Conservation (phyloP, 2,329 filamentous ascomycete genomes). For the Ophiostoma quercus region DNA sequence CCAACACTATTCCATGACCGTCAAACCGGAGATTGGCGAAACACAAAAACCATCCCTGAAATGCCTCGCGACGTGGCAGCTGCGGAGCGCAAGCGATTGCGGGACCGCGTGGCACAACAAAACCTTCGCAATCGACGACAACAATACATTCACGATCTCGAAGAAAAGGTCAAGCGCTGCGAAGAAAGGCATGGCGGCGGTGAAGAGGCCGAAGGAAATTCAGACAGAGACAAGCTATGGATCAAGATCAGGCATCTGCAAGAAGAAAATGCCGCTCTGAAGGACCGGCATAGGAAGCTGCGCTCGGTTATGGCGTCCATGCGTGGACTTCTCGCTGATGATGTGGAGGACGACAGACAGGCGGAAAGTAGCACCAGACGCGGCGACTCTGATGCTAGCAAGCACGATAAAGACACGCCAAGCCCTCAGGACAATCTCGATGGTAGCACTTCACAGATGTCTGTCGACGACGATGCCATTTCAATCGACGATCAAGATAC, state of each 20-base stretch:
- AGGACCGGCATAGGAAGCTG: constrained; percentile 14
- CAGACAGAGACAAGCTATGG: constrained; percentile 1
- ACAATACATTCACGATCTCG: constrained; percentile 18
- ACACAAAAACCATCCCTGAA: background rate
- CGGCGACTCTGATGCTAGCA: background rate
- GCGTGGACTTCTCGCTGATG: background rate
- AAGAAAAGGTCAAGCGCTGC: constrained; percentile 19
- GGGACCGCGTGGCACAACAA: constrained; percentile 22
- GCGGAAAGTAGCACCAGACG: background rate
- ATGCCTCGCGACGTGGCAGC: constrained; percentile 10
- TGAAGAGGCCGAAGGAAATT: background rate
- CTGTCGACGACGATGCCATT: background rate
- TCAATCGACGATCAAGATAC: background rate
- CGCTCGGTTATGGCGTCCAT: constrained; percentile 2
- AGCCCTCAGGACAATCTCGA: background rate
- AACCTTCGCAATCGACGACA: constrained; percentile 22
- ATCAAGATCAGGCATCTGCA: constrained; percentile 4
- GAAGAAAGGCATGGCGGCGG: constrained; percentile 14
- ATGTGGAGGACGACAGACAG: background rate
- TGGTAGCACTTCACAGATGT: background rate
- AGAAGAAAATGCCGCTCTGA: constrained; percentile 15
- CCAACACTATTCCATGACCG: background rate
- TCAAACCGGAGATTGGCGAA: background rate
- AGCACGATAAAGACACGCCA: background rate
- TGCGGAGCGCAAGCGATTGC: constrained; percentile 18